Base-by-base conservation (phyloP, 2,329 filamentous ascomycete genomes). In the Colletotrichum sp. region DNA sequence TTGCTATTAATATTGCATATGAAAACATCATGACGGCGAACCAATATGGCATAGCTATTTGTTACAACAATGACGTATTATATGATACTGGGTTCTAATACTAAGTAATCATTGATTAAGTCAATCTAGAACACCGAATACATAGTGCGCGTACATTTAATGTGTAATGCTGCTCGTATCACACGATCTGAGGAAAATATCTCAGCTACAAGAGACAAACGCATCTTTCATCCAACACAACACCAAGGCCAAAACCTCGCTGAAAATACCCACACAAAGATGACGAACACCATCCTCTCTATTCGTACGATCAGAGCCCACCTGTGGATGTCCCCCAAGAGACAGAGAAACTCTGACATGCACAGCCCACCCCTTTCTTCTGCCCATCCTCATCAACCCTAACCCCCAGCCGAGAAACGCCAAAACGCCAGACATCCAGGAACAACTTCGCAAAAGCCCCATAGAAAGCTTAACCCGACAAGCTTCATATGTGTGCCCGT, bases 11-110 rank as follows among this genome's bases (percentile, higher is more conserved):
- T 0, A 36, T 36, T 4, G 4, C 7, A 7, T 7, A 16, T 0
- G 7, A 4, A 16, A 36, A 36, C 34, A 0, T 0, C 0, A 0
- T 16, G 4, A 18, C 7, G 4, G 16, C 36, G 0, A 44, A 18
- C 2, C 16, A 10, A n/a, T 0, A 44, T 44, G 36, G 0, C 0
- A 44, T 1, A 44, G 9, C 9, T 0, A 0, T 44, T 2, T 10
- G 5, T n/a, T n/a, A 1, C 16, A n/a, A 1, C 8, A 44, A 0
- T 5, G 5, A 16, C 39, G 8, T n/a, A n/a, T 6, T 44, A n/a
- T 0, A 44, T n/a, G 8, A 44, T 44, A 0, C 1, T n/a, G 0
- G 8, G 39, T n/a, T 44, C 39, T 44, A 10, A 10, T n/a, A 44
- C 39, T 10, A n/a, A 9, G 0, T 44, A 0, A 44, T 0, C 16